These are phyloP conservation scores for Nicotiana knightiana DNA, from an alignment of 257 asterid species.

Conservation along the genomic window DNA sequence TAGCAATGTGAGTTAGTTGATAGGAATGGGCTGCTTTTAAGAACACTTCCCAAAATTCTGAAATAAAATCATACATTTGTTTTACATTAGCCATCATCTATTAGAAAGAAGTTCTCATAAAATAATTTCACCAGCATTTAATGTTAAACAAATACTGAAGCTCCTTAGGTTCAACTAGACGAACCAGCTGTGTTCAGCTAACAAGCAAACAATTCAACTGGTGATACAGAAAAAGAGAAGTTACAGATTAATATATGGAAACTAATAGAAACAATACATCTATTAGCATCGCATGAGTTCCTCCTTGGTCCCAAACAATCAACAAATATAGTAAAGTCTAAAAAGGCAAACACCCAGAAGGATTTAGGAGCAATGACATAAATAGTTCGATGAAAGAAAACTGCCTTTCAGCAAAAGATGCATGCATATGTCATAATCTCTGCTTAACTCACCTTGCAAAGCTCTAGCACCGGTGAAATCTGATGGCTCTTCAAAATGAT, in stretches of 20 bases:
- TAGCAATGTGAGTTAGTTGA: not conserved
- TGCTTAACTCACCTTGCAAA: constrained; percentile 60
- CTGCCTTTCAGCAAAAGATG: not conserved
- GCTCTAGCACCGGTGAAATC: constrained; percentile 75
- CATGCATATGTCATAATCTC: not conserved
- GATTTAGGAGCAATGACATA: not conserved
- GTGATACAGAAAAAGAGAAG: not conserved
- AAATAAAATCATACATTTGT: not conserved
- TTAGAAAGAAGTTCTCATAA: not conserved
- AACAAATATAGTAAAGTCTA: not conserved
- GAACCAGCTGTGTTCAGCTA: not conserved
- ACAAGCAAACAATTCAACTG: not conserved
- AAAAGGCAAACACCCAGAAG: not conserved
- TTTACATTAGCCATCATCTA: not conserved
- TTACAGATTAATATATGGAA: not conserved
- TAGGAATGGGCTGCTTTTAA: not conserved
- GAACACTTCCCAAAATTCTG: not conserved
- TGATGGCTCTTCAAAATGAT: constrained; percentile 70
- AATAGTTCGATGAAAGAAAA: not conserved
- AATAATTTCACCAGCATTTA: not conserved
- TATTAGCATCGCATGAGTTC: not conserved
- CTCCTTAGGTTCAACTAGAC: not conserved
- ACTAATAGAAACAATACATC: not conserved
- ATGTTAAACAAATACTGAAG: not conserved
- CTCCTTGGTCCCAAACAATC: not conserved